Base-by-base conservation (phyloP, 2,329 filamentous ascomycete genomes). In the Aschersonia sp. region DNA sequence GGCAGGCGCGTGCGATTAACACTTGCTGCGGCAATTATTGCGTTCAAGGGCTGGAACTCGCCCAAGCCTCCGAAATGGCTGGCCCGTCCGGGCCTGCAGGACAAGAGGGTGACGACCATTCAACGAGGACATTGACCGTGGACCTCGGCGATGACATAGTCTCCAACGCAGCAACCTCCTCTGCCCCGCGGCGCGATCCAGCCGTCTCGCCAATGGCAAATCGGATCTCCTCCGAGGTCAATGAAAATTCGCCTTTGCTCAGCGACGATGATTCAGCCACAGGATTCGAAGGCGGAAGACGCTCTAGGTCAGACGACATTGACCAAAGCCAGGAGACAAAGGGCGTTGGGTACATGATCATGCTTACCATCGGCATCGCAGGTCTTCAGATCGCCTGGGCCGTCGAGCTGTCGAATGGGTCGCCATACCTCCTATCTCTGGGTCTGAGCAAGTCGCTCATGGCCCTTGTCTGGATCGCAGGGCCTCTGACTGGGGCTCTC, bases 321-420 rank as follows among this genome's bases (percentile, higher is more conserved):
- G 61, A 64, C 44, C 55, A 60, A 31, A 55, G 53, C 44, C 75
- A 88, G 57, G 72, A 77, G 51, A 83, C 84, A 30, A 94, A 89
- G 72, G 89, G 85, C 63, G 70, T 82, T 44, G 88, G 83, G 80
- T 94, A 94, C 64, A 72, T 97, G 57, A 77, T 94, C 55, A 70
- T 95, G 52, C 69, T 97, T 64, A 95, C 91, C 5, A 72, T 96
- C 52, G 82, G 85, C 60, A 85, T 95, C 55, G 87, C 87, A 51
- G 91, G 87, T 30, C 71, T 97, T 52, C 91, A 97, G 67, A 85
- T 97, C 55, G 89, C 91, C 31, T 97, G 91, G 91, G 89, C 89
- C 1, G 89, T 95, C 42, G 91, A 97, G 65, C 73, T 95, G 42
- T 94, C 89, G 47, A 91, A 94, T 69, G 89, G 89, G 56, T 95